Conservation (phyloP, 345 rosid species). For the Pelargonium nanum region DNA sequence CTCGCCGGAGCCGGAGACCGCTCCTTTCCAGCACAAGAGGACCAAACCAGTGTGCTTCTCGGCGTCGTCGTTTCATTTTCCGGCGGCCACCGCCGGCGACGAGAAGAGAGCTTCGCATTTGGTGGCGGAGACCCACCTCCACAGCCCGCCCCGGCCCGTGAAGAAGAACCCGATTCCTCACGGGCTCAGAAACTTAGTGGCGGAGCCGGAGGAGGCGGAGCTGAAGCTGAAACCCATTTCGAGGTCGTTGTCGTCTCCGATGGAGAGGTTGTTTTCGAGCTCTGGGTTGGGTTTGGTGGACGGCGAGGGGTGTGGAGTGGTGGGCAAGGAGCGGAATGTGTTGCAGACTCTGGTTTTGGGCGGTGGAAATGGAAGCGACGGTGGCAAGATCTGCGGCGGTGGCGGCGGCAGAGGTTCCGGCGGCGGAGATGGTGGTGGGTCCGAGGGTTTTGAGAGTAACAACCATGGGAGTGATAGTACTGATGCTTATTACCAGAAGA, state of each 20-base stretch:
- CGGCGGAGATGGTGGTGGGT: slow-evolving; percentile 19
- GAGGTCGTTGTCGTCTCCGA: slow-evolving; percentile 6
- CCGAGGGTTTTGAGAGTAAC: slow-evolving; percentile 13
- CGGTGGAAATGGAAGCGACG: slow-evolving; percentile 19
- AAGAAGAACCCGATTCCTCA: neutral
- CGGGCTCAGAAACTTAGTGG: slow-evolving; percentile 8
- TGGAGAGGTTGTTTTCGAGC: slow-evolving; percentile 29
- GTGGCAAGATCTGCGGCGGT: slow-evolving; percentile 16
- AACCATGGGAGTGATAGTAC: slow-evolving; percentile 29
- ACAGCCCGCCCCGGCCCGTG: too few species aligned
- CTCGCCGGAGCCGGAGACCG: slow-evolving; percentile 39
- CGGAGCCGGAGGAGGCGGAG: slow-evolving; percentile 5
- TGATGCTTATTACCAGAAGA: slow-evolving; percentile 43
- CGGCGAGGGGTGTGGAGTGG: slow-evolving; percentile 12
- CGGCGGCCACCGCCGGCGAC: slow-evolving; percentile 11
- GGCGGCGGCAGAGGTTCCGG: slow-evolving; percentile 13
- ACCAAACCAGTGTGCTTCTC: slow-evolving; percentile 30
- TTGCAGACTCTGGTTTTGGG: slow-evolving; percentile 23
- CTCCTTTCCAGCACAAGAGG: slow-evolving; percentile 12
- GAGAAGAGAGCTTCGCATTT: neutral
- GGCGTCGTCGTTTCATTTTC: slow-evolving; percentile 8
- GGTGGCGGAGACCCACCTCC: too few species aligned
- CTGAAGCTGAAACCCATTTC: slow-evolving; percentile 8
- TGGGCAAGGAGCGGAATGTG: slow-evolving; percentile 2
- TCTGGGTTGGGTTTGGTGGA: slow-evolving; percentile 34